Evolutionary conservation across 306 rosid species (phyloP).

Genomic region (Fragaria vesca): DNA sequence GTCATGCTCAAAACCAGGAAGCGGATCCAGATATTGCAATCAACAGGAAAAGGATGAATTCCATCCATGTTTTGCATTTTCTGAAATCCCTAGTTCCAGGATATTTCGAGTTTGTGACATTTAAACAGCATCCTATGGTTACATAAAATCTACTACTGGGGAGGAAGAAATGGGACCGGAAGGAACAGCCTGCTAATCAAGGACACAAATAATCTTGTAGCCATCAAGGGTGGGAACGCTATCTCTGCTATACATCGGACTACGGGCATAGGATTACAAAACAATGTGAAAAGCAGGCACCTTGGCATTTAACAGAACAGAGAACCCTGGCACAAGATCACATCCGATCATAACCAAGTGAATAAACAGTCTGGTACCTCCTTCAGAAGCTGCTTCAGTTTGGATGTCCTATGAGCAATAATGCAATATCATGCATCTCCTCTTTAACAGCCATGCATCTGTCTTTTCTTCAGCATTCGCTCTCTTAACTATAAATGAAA

Average conservation of each 20-base stretch:
- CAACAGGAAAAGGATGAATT: not conserved
- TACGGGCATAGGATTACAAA: constrained; percentile 15
- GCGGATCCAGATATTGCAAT: not conserved
- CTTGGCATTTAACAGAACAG: constrained; percentile 10
- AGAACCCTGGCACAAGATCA: constrained; percentile 26
- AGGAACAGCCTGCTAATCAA: constrained; percentile 11
- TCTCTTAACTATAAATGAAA: constrained; percentile 8
- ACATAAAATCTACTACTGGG: not conserved
- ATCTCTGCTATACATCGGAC: constrained; percentile 43
- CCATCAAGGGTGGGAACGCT: constrained; percentile 37
- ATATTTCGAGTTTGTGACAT: not conserved
- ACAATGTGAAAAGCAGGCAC: constrained; percentile 31
- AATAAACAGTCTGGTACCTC: constrained; percentile 48
- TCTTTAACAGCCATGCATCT: constrained; percentile 9
- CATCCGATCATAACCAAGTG: constrained; percentile 35
- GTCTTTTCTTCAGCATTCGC: constrained; percentile 30
- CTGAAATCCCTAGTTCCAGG: not conserved
- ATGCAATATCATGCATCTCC: constrained; percentile 5
- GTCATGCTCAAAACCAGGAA: not conserved
- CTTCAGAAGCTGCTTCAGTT: constrained; percentile 36
- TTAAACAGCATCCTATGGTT: not conserved
- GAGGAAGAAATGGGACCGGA: not conserved
- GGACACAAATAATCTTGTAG: constrained; percentile 31
- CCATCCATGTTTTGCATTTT: not conserved
- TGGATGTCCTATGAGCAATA: not conserved